Evolutionary conservation across 495 filamentous ascomycete genomes (phyloP), one percentile per base, ranked within the genome.

Genomic region (Lasiosphaeria ovina): DNA sequence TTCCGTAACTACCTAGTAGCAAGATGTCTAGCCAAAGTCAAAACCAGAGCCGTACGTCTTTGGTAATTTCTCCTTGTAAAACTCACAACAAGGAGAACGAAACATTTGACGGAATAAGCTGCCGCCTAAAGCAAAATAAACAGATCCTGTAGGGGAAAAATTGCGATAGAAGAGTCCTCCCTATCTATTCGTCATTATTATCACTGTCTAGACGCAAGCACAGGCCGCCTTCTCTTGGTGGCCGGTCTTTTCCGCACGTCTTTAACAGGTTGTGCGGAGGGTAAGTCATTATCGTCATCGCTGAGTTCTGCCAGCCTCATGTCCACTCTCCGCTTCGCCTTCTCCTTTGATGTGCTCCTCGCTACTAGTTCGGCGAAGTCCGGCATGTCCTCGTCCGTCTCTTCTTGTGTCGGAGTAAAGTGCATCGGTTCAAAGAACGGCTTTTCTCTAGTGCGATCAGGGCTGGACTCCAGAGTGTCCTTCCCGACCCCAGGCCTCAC

Each of bases 361-460:
- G 51, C 58, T 8, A 72, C 57, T 16, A 79, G 45, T 34, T 69
- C 66, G 38, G 58, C 69, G 56, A 80, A 61, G 40, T 76, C 73
- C 17, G 75, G 73, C 54, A 78, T 65, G 0, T 68, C 73, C 14
- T 72, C 74, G 54, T 70, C 70, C 45, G 66, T 61, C 36, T 17
- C 40, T 32, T 72, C 74, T 49, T 78, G 72, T 7, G 72, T 76
- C 5, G 59, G 31, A 1, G 52, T 35, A 33, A 76, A 74, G 31
- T 56, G 54, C 5, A 68, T 67, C 3, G 74, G 76, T 40, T 73
- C 65, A 38, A 65, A 76, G 36, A 69, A 78, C 7, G 64, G 69
- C 17, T 62, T 67, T 34, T 61, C 57, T 35, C 12, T 17, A 32
- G 6, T 14, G 7, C 24, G 6, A 14, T 32, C 35, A 4, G 56